Conservation (phyloP, 2,329 filamentous ascomycete genomes). For the Aspergillus sp. region DNA sequence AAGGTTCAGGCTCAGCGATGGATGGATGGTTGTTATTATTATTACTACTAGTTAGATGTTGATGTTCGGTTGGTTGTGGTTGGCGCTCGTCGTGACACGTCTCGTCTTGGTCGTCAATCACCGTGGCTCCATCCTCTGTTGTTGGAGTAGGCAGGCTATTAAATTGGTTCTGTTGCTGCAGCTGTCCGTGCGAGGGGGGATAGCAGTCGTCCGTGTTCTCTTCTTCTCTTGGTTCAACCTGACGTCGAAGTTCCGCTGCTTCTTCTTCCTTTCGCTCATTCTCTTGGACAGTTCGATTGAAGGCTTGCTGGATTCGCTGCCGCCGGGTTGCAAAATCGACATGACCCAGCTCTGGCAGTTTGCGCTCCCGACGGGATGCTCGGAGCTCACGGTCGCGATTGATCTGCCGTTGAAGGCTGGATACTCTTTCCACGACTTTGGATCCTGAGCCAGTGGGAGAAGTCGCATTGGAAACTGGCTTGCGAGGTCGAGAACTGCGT, state of each 20-base stretch:
- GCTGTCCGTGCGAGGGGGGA: constrained; percentile 16
- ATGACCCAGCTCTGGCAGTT: constrained; percentile 59
- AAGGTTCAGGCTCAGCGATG: background rate
- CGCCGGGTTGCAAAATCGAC: constrained; percentile 80
- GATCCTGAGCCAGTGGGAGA: constrained; percentile 61
- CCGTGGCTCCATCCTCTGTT: constrained; percentile 17
- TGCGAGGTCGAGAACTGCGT: constrained; percentile 73
- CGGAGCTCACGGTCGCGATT: constrained; percentile 25
- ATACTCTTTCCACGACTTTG: constrained; percentile 55
- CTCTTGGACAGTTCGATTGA: constrained; percentile 75
- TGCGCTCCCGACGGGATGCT: constrained; percentile 33
- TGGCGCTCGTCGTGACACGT: constrained; percentile 9
- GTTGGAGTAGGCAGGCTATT: constrained; percentile 4
- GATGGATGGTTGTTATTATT: background rate
- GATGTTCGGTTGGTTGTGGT: constrained; percentile 1
- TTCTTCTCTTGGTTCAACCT: constrained; percentile 31
- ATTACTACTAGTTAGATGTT: background rate
- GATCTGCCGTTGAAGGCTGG: constrained; percentile 33
- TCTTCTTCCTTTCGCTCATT: constrained; percentile 52
- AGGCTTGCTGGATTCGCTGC: constrained; percentile 75
- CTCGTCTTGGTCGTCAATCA: constrained; percentile 15
- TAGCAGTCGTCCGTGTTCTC: constrained; percentile 43
- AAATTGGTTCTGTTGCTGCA: constrained; percentile 7
- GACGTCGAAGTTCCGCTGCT: constrained; percentile 46
- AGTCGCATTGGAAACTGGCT: constrained; percentile 67